These are phyloP conservation scores for Diaporthe sp. DNA, from an alignment of 2,329 filamentous ascomycete species.

Conservation along the genomic window DNA sequence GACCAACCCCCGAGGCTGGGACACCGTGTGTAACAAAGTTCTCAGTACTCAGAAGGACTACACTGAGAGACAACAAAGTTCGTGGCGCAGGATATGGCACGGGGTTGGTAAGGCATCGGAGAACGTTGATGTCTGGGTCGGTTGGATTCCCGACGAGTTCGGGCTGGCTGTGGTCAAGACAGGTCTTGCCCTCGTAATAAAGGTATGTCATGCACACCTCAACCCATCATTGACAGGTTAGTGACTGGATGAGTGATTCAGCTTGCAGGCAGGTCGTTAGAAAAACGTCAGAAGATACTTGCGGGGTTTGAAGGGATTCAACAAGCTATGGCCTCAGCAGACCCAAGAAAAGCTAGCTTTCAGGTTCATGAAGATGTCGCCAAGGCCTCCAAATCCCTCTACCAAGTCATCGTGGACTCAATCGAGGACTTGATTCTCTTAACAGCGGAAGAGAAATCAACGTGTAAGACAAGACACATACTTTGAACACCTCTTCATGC, in stretches of 20 bases:
- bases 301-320: constrained; percentile 20
- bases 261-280: constrained; percentile 25
- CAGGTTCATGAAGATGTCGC: background rate
- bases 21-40: background rate
- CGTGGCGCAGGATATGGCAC: constrained; percentile 27
- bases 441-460: constrained; percentile 3
- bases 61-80: background rate
- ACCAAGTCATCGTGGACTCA: constrained; percentile 24
- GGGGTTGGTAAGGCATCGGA: constrained; percentile 12
- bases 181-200: constrained; percentile 27
- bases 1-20: background rate
- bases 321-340: constrained; percentile 22
- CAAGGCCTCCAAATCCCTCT: background rate
- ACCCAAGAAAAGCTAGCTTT: constrained; percentile 15
- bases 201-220: background rate
- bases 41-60: constrained; percentile 26
- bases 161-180: constrained; percentile 32
- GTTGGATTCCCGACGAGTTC: constrained; percentile 31
- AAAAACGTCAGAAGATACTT: background rate
- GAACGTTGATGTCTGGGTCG: constrained; percentile 15
- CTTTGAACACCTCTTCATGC: too few species aligned
- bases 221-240: background rate
- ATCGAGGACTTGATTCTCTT: constrained; percentile 12
- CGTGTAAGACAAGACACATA: background rate
- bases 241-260: background rate